phyloP scores from a whole-genome alignment of 352 stramenopile species.

The Pilasporangium apinafurcum region DNA sequence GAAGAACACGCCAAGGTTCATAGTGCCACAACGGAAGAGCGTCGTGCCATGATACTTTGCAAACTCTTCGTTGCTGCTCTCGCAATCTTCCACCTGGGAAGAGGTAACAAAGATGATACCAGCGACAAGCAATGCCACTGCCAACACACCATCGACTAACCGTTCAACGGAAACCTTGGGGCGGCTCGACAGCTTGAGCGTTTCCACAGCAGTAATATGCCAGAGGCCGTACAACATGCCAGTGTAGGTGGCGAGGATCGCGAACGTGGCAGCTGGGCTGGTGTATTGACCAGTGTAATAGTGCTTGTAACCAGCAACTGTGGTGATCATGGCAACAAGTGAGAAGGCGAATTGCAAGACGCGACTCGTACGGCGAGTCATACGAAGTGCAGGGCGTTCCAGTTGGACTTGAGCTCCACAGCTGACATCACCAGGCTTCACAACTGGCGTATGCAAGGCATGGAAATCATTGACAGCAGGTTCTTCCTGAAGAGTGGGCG shows the following conservation, averaged over 20 bases:
- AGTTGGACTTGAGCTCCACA: slow-evolving; percentile 12
- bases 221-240: slow-evolving; percentile 34
- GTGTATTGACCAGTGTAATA: slow-evolving; percentile 45
- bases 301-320: slow-evolving; percentile 26
- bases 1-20: slow-evolving; percentile 32
- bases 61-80: slow-evolving; percentile 20
- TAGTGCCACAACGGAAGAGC: slow-evolving; percentile 34
- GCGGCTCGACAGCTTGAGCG: slow-evolving; percentile 27
- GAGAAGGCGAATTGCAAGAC: slow-evolving; percentile 26
- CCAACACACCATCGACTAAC: slow-evolving; percentile 23
- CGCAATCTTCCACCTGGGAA: slow-evolving; percentile 23
- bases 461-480: slow-evolving; percentile 16
- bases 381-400: slow-evolving; percentile 24
- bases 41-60: slow-evolving; percentile 15
- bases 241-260: slow-evolving; percentile 35
- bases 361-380: slow-evolving; percentile 18
- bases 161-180: slow-evolving; percentile 21
- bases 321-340: slow-evolving; percentile 18
- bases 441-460: slow-evolving; percentile 16
- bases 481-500: slow-evolving; percentile 17
- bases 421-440: slow-evolving; percentile 6
- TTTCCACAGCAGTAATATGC: slow-evolving; percentile 32
- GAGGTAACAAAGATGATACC: slow-evolving; percentile 27
- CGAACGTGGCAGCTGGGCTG: slow-evolving; percentile 28
- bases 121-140: slow-evolving; percentile 18